Base-by-base conservation (phyloP, 805 yeast genomes). In the Candida patagonica region DNA sequence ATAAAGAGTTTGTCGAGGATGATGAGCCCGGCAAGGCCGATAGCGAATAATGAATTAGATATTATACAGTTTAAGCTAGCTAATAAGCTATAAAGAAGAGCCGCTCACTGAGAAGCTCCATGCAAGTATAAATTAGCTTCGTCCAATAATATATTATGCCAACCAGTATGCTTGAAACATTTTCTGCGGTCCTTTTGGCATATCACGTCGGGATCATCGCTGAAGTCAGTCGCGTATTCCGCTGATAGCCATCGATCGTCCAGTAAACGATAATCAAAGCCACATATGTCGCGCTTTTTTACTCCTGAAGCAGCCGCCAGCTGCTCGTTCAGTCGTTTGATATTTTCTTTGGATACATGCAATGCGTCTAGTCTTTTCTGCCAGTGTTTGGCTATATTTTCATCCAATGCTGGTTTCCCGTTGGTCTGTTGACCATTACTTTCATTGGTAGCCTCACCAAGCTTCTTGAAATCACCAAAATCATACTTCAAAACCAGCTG, bases 11-110 rank as follows among this genome's bases (percentile, higher is more conserved):
- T 0, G 67, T 68, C 57, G 37, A 33, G 16, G 27, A 33, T 13
- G 8, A n/a, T 7, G 70, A 67, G 16, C 67, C 60, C 6, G 66
- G 60, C 6, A 70, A 63, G 4, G 65, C 49, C 9, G 54, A 26
- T 22, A 42, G 30, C 12, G 34, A 40, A 37, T 38, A 31, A 16
- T 21, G 21, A 26, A 31, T 22, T 10, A 7, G 31, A 10, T 7
- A 29, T 10, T 6, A 25, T 36, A n/a, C n/a, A 16, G 7, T 15
- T 22, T 10, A 7, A n/a, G 6, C 17, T 24, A 12, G 26, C 26
- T 8, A 8, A 8, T 15, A 13, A 8, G n/a, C 25, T 8, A 8
- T 19, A 19, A 12, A 16, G 7, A n/a, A 21, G 20, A 26, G 33
- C 16, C 10, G 20, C 10, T 13, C 16, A 17, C 16, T 12, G 9